Evolutionary conservation across 2,329 filamentous ascomycete genomes (phyloP).

Genomic region (Aaosphaeria pasadenensis): DNA sequence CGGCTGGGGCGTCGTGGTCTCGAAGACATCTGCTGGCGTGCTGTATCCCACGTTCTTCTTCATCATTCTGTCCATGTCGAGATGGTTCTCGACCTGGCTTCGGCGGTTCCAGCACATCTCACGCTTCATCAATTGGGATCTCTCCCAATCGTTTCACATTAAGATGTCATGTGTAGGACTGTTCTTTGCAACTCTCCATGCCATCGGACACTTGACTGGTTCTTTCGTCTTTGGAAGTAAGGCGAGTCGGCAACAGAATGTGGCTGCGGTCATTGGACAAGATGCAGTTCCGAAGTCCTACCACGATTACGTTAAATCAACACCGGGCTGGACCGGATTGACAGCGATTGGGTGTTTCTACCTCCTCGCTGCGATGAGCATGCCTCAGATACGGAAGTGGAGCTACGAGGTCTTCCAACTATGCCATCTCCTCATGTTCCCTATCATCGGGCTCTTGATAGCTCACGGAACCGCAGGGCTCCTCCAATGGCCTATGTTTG

Average conservation of each 20-base stretch:
- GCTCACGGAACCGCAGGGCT: slow-evolving; percentile 53
- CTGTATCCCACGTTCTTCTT: slow-evolving; percentile 60
- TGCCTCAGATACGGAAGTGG: slow-evolving; percentile 50
- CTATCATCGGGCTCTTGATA: slow-evolving; percentile 55
- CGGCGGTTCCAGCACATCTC: slow-evolving; percentile 52
- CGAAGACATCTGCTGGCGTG: slow-evolving; percentile 55
- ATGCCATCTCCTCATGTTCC: slow-evolving; percentile 57
- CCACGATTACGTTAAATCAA: slow-evolving; percentile 44
- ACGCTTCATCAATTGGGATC: slow-evolving; percentile 57
- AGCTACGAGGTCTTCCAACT: slow-evolving; percentile 59
- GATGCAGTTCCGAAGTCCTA: slow-evolving; percentile 47
- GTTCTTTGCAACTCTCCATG: slow-evolving; percentile 51
- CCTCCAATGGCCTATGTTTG: slow-evolving; percentile 56
- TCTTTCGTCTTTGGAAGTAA: slow-evolving; percentile 52
- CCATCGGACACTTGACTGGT: slow-evolving; percentile 53
- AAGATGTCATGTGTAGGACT: slow-evolving; percentile 53
- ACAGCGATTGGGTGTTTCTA: slow-evolving; percentile 51
- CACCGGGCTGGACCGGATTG: slow-evolving; percentile 53
- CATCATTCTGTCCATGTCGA: slow-evolving; percentile 57
- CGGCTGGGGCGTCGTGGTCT: slow-evolving; percentile 56
- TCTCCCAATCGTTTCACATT: slow-evolving; percentile 56
- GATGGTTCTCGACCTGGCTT: slow-evolving; percentile 54
- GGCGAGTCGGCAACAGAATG: slow-evolving; percentile 42
- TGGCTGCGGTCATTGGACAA: slow-evolving; percentile 45
- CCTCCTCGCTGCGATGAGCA: slow-evolving; percentile 47